Evolutionary conservation across 2,329 filamentous ascomycete genomes (phyloP).

Genomic region (Monilinia fructicola): DNA sequence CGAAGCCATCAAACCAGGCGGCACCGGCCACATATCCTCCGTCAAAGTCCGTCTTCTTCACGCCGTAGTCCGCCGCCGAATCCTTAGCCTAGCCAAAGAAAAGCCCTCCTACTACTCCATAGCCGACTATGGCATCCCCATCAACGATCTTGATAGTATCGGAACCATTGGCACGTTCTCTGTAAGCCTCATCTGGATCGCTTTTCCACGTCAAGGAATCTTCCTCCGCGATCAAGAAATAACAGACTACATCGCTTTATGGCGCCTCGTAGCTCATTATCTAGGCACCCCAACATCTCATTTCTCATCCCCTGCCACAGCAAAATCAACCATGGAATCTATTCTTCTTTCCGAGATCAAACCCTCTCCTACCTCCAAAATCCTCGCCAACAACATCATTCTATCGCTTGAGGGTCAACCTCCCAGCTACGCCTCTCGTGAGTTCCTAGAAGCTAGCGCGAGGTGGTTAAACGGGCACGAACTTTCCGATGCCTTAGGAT

Average conservation of each 20-base stretch:
- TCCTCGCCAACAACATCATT: constrained; percentile 75
- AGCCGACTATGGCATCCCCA: constrained; percentile 60
- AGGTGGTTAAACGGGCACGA: constrained; percentile 69
- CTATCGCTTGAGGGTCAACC: constrained; percentile 63
- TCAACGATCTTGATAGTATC: constrained; percentile 75
- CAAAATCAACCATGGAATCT: constrained; percentile 65
- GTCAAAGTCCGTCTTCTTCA: constrained; percentile 69
- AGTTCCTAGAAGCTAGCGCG: constrained; percentile 66
- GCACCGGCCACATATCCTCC: constrained; percentile 62
- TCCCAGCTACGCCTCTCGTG: constrained; percentile 62
- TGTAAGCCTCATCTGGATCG: constrained; percentile 64
- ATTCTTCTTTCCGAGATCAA: constrained; percentile 65
- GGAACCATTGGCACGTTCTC: constrained; percentile 72
- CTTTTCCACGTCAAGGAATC: constrained; percentile 72
- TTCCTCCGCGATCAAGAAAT: constrained; percentile 61
- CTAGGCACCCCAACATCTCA: constrained; percentile 65
- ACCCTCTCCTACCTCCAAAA: constrained; percentile 60
- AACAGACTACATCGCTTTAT: constrained; percentile 69
- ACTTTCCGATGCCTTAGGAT: constrained; percentile 56
- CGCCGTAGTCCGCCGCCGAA: constrained; percentile 63
- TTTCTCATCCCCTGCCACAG: constrained; percentile 56
- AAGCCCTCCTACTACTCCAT: constrained; percentile 63
- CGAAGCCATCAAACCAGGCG: constrained; percentile 65
- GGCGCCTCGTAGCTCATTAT: constrained; percentile 71
- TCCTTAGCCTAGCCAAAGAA: constrained; percentile 57